Evolutionary conservation across 176 grass and related monocot species (phyloP).

Genomic region (Carex littledalei): DNA sequence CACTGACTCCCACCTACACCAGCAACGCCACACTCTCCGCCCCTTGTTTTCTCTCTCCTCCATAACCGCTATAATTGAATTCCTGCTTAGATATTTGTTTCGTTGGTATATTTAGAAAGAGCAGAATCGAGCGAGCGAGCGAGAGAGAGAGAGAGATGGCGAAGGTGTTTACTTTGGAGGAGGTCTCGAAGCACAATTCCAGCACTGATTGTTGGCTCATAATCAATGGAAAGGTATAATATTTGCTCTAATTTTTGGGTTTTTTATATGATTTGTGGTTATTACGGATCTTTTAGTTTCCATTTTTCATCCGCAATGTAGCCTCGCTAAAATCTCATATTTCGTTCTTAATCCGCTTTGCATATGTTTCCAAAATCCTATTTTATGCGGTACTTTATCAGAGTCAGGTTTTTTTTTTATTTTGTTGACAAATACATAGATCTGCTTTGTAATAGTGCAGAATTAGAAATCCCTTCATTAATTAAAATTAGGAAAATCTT

Average conservation of each 20-base stretch:
- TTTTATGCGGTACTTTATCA: neutral
- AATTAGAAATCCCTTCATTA: neutral
- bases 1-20: neutral
- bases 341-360: neutral
- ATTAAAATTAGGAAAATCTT: neutral
- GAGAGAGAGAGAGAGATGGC: constrained; percentile 22
- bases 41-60: constrained; percentile 2
- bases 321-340: neutral
- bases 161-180: constrained; percentile 49
- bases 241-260: neutral
- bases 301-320: neutral
- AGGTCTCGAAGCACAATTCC: constrained; percentile 65
- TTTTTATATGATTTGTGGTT: neutral
- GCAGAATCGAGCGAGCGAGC: neutral
- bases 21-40: constrained; percentile 10
- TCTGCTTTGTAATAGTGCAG: neutral
- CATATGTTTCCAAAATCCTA: neutral
- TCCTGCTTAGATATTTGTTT: neutral
- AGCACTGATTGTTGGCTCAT: constrained; percentile 75
- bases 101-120: neutral
- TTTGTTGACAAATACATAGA: neutral
- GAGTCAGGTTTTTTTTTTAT: neutral
- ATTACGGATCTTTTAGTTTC: neutral
- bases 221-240: constrained; percentile 68
- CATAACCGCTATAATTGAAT: neutral